These are phyloP conservation scores for Colletotrichum horii DNA, from an alignment of 2,329 filamentous ascomycete species.

Conservation along the genomic window DNA sequence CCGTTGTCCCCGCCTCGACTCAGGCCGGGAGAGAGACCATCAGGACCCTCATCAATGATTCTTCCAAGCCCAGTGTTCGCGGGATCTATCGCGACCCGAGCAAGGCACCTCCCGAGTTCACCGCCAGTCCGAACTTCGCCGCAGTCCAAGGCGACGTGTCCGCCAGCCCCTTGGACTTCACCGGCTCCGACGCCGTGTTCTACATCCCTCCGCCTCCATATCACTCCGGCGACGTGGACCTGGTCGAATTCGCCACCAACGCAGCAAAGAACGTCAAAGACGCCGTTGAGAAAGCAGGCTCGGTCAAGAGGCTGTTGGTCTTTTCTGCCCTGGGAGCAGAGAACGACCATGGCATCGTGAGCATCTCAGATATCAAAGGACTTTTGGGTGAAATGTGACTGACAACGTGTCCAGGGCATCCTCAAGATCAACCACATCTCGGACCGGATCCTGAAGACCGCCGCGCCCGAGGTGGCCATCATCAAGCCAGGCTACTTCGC, in stretches of 20 bases:
- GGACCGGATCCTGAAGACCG: slow-evolving; percentile 20
- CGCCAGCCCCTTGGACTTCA: slow-evolving; percentile 30
- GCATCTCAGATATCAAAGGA: not conserved
- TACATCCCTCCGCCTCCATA: slow-evolving; percentile 36
- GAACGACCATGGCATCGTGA: slow-evolving; percentile 32
- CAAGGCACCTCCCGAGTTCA: slow-evolving; percentile 34
- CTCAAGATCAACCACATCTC: slow-evolving; percentile 26
- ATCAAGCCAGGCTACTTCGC: slow-evolving; percentile 22
- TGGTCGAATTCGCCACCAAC: slow-evolving; percentile 28
- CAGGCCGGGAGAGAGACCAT: slow-evolving; percentile 34
- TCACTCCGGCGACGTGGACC: slow-evolving; percentile 27
- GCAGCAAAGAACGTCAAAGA: slow-evolving; percentile 28
- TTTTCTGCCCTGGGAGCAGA: slow-evolving; percentile 34
- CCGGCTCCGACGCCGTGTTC: slow-evolving; percentile 33
- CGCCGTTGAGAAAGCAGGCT: slow-evolving; percentile 23
- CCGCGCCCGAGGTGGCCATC: slow-evolving; percentile 25
- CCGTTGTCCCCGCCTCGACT: slow-evolving; percentile 36
- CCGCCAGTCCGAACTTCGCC: slow-evolving; percentile 29
- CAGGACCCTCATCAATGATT: slow-evolving; percentile 26
- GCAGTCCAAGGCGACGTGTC: slow-evolving; percentile 33
- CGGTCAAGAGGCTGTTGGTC: slow-evolving; percentile 28
- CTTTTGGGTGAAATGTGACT: accelerated
- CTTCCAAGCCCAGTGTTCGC: slow-evolving; percentile 23
- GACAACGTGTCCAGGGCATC: slow-evolving; percentile 25
- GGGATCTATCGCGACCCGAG: slow-evolving; percentile 34